Evolutionary conservation across 495 filamentous ascomycete species (phyloP).

Genomic region (Penicillium daleae): DNA sequence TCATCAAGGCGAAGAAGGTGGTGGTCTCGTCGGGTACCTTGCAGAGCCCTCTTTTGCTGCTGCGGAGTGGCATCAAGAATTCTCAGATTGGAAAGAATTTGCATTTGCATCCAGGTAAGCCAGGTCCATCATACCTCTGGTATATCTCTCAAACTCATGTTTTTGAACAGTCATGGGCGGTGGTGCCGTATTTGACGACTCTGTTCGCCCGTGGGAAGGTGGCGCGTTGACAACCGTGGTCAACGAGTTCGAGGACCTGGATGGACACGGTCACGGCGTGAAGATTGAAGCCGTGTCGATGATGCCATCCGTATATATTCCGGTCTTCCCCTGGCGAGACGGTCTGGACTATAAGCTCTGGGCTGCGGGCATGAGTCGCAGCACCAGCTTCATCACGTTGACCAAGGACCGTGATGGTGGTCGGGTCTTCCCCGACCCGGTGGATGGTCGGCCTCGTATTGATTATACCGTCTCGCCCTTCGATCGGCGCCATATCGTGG

Average conservation of each 20-base stretch:
- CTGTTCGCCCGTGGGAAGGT: conserved; percentile 78
- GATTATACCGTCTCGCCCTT: conserved; percentile 70
- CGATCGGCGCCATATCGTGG: conserved; percentile 69
- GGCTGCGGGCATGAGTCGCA: conserved; percentile 62
- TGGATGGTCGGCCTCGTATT: conserved; percentile 63
- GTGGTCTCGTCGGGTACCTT: conserved; percentile 75
- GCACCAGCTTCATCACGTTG: conserved; percentile 69
- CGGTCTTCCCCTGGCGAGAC: conserved; percentile 62
- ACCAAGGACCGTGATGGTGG: conserved; percentile 74
- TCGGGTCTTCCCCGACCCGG: conserved; percentile 73
- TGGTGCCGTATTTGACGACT: conserved; percentile 65
- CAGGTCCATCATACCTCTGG: neutral
- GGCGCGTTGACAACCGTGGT: conserved; percentile 75
- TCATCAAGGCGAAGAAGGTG: conserved; percentile 81
- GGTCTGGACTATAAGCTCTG: conserved; percentile 71
- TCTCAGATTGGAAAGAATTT: conserved; percentile 84
- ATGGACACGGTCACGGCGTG: conserved; percentile 78
- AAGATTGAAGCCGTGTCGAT: conserved; percentile 77
- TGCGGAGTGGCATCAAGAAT: conserved; percentile 76
- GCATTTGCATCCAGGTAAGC: conserved; percentile 71
- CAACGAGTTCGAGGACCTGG: conserved; percentile 79
- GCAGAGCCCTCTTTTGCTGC: conserved; percentile 73
- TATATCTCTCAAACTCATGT: conserved; percentile 13
- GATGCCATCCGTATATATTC: conserved; percentile 61
- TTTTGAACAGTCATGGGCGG: conserved; percentile 51